phyloP scores from a whole-genome alignment of 371 early-diverging fungal species.

The Rhizopus sp. region DNA sequence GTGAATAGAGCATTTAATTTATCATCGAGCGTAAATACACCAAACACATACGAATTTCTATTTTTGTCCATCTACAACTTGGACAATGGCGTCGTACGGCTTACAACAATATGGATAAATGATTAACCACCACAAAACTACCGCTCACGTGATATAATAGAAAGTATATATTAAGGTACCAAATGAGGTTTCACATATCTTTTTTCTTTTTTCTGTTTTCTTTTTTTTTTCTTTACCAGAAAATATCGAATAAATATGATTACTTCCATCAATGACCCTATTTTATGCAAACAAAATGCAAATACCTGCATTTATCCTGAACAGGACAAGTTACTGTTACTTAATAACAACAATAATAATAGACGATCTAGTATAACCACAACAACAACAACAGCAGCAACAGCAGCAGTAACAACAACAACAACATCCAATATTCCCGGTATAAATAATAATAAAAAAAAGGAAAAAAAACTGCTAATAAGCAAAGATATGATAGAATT shows the following conservation, averaged over 20 bases:
- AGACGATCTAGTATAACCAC: no score
- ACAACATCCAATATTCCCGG: not conserved
- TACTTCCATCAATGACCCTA: not conserved
- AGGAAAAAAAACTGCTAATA: not conserved
- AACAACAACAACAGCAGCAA: no score
- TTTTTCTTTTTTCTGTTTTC: not conserved
- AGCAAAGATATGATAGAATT: not conserved
- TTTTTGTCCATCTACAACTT: no score
- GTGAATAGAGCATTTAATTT: no score
- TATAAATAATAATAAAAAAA: not conserved
- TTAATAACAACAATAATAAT: not conserved
- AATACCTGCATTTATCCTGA: not conserved
- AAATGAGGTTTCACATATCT: slow-evolving; percentile 1
- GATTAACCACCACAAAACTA: no score
- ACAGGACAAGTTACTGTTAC: not conserved
- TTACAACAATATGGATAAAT: no score
- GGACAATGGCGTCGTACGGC: no score
- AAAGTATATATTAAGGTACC: slow-evolving; percentile 3
- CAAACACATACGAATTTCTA: no score
- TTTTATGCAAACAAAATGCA: not conserved
- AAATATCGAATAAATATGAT: not conserved
- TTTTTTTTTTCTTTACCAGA: not conserved
- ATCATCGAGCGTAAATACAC: no score
- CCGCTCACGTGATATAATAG: not conserved
- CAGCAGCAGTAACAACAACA: not conserved